phyloP scores from a whole-genome alignment of 73 alveolate species.

The Paramecium biaurelia region DNA sequence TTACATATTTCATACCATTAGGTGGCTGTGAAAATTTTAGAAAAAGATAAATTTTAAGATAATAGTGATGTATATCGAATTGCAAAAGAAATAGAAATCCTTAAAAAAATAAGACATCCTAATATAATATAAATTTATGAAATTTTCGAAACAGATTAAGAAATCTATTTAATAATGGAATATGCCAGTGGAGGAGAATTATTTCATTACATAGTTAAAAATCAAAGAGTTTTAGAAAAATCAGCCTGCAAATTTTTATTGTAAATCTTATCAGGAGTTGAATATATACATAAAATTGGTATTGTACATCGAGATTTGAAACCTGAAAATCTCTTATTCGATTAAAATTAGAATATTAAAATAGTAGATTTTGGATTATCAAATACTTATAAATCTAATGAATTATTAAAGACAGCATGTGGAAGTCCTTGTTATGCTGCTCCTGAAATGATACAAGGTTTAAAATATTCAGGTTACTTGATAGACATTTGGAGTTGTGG shows the following conservation, averaged over 20 bases:
- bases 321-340: conserved; percentile 95
- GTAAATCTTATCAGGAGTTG: conserved; percentile 79
- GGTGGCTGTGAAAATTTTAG: conserved; percentile 83
- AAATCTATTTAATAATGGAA: conserved; percentile 63
- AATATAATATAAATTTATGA: conserved; percentile 80
- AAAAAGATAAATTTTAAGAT: conserved; percentile 76
- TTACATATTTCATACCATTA: no score
- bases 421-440: conserved; percentile 99
- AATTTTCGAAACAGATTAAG: conserved; percentile 54
- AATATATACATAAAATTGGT: conserved; percentile 76
- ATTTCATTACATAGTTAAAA: conserved; percentile 64
- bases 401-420: conserved; percentile 91
- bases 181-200: conserved; percentile 71
- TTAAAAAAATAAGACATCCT: conserved; percentile 80
- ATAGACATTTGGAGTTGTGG: conserved; percentile 98
- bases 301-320: conserved; percentile 92
- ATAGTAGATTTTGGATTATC: conserved; percentile 60
- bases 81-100: conserved; percentile 79
- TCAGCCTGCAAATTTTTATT: conserved; percentile 79
- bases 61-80: conserved; percentile 77
- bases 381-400: conserved; percentile 33
- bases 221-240: conserved; percentile 69
- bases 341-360: conserved; percentile 82
- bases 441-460: conserved; percentile 97
- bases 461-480: conserved; percentile 88